Conservation (phyloP, 257 asterid species). For the Ligustrum vulgare region DNA sequence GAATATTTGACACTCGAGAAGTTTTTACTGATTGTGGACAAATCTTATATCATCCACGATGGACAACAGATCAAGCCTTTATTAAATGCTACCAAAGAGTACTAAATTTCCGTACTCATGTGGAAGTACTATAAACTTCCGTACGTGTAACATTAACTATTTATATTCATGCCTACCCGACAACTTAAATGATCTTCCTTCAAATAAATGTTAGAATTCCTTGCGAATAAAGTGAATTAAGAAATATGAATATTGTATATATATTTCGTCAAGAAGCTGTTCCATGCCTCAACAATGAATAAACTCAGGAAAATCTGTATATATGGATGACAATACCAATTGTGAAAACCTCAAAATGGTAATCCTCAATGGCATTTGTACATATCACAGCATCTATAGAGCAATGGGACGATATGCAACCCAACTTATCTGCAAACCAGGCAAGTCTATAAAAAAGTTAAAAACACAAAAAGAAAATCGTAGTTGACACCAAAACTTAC, state of each 20-base stretch:
- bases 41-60: too few species aligned
- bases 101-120: too few species aligned
- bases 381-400: background rate
- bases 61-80: too few species aligned
- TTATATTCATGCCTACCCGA: background rate
- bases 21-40: too few species aligned
- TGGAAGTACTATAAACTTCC: too few species aligned
- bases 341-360: background rate
- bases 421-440: background rate
- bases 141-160: background rate
- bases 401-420: background rate
- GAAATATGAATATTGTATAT: background rate
- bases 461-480: background rate
- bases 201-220: background rate
- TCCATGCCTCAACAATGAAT: background rate
- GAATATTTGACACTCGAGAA: too few species aligned
- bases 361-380: background rate
- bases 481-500: background rate
- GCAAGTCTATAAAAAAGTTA: background rate
- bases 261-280: background rate
- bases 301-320: background rate
- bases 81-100: too few species aligned
- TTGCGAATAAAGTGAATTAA: background rate
- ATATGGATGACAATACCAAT: background rate
- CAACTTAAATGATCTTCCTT: background rate